Evolutionary conservation across 352 stramenopile genomes (phyloP).

Genomic region (Peronospora destructor): DNA sequence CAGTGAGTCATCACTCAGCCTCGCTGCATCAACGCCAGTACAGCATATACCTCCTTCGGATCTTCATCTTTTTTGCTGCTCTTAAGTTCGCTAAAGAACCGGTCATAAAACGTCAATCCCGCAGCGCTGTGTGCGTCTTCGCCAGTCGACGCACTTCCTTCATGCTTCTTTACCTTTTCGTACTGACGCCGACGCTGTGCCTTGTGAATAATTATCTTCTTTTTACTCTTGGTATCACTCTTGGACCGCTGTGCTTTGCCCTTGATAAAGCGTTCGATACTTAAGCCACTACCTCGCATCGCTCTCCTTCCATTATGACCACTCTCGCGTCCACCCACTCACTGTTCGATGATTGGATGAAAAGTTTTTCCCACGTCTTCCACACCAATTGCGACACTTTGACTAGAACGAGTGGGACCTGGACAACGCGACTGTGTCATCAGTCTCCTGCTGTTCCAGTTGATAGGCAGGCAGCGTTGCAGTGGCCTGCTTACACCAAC

Average conservation of each 20-base stretch:
- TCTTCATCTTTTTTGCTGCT: constrained; percentile 31
- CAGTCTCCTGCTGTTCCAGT: constrained; percentile 18
- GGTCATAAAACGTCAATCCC: constrained; percentile 69
- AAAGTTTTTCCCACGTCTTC: background rate
- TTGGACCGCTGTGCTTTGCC: constrained; percentile 77
- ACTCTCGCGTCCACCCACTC: too few species aligned
- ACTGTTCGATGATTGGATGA: too few species aligned
- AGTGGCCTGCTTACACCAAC: constrained; percentile 79
- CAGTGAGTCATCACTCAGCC: background rate
- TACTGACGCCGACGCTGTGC: constrained; percentile 71
- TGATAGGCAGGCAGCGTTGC: constrained; percentile 34
- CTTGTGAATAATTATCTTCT: constrained; percentile 76
- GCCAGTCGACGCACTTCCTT: constrained; percentile 18
- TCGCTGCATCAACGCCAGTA: background rate
- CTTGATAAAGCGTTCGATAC: constrained; percentile 83
- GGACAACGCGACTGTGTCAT: constrained; percentile 32
- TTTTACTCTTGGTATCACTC: constrained; percentile 77
- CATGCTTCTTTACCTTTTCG: constrained; percentile 74
- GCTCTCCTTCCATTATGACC: background rate
- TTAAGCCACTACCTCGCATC: constrained; percentile 74
- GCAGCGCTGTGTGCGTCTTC: constrained; percentile 13
- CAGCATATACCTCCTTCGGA: constrained; percentile 13
- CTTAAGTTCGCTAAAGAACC: constrained; percentile 63
- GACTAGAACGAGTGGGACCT: constrained; percentile 64
- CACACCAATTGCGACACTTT: background rate